These are phyloP conservation scores for Chaetomiaceae sp. DNA, from an alignment of 2,329 filamentous ascomycete species.

Conservation along the genomic window DNA sequence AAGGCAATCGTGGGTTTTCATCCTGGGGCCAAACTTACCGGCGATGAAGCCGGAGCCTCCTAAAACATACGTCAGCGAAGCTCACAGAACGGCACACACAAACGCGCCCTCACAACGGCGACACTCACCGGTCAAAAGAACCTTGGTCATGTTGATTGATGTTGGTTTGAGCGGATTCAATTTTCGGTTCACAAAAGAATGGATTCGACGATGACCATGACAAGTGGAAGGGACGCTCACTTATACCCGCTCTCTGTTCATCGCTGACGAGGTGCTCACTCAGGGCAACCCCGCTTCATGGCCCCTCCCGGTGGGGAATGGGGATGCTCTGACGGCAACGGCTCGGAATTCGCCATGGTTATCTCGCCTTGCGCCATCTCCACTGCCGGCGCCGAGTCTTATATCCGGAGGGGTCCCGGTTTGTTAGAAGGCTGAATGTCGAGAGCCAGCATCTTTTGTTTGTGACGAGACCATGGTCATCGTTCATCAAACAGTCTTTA, in stretches of 20 bases:
- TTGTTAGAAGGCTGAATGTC: too few relatives aligned
- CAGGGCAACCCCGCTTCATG: background rate
- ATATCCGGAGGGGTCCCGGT: background rate
- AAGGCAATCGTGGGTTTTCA: too few relatives aligned
- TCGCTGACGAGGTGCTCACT: too few relatives aligned
- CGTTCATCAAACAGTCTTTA: too few relatives aligned
- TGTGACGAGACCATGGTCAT: too few relatives aligned
- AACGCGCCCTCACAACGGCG: background rate
- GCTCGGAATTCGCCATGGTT: background rate
- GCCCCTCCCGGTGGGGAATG: constrained; percentile 6
- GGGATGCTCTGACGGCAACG: background rate
- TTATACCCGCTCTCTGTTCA: background rate
- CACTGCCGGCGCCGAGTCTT: background rate
- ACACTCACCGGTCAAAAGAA: constrained; percentile 42
- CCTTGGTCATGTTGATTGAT: constrained; percentile 38
- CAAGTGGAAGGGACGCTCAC: background rate
- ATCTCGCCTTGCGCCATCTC: background rate
- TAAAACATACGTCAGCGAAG: constrained; percentile 21
- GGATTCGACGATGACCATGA: too few relatives aligned
- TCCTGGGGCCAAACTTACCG: too few relatives aligned
- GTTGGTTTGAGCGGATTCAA: background rate
- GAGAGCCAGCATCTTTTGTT: too few relatives aligned
- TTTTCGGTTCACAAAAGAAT: too few relatives aligned
- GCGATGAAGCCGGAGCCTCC: constrained; percentile 51
- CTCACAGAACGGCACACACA: background rate